Evolutionary conservation across 148 eudicot genomes (phyloP).

Genomic region (Diospyros lotus): DNA sequence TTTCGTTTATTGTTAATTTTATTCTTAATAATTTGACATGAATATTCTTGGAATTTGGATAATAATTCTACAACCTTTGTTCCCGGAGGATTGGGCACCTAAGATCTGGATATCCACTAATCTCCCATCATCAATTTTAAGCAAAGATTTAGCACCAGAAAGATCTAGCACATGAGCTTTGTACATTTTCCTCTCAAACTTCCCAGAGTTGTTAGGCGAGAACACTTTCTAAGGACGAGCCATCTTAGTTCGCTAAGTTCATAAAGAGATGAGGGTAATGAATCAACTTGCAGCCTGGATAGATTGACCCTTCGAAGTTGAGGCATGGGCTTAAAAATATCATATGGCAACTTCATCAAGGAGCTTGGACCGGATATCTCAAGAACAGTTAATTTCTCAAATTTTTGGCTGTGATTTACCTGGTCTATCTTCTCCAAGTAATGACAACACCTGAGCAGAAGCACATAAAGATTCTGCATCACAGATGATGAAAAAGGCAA

Average conservation of each 20-base stretch:
- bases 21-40: too few relatives aligned
- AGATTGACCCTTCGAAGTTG: conserved; percentile 17
- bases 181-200: neutral
- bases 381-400: conserved; percentile 12
- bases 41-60: too few relatives aligned
- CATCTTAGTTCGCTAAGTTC: conserved; percentile 14
- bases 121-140: neutral
- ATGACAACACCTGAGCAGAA: conserved; percentile 24
- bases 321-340: conserved; percentile 2
- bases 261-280: conserved; percentile 14
- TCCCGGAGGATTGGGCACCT: conserved; percentile 11
- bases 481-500: neutral
- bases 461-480: neutral
- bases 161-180: conserved; percentile 16
- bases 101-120: neutral
- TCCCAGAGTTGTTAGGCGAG: neutral
- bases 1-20: too few relatives aligned
- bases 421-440: neutral
- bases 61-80: conserved; percentile 7
- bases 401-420: too few relatives aligned
- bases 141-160: conserved; percentile 11
- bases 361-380: conserved; percentile 21
- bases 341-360: neutral
- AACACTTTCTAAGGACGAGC: conserved; percentile 17
- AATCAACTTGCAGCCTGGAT: conserved; percentile 1